These are phyloP conservation scores for Glomus cerebriforme DNA, from an alignment of 192 early-diverging fungal species.

Conservation along the genomic window DNA sequence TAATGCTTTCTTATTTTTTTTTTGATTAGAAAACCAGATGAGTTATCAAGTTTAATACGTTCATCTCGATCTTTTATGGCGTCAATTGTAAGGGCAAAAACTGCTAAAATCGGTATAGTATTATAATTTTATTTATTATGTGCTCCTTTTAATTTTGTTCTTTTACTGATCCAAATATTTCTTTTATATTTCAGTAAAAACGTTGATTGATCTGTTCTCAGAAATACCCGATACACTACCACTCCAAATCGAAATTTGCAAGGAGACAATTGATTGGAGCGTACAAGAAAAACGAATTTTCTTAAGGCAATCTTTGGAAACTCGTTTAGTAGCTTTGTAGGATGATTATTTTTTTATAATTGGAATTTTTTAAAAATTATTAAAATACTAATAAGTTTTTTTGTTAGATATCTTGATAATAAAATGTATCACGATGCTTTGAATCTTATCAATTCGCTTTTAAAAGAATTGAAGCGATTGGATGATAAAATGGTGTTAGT, in stretches of 20 bases:
- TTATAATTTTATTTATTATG: neutral
- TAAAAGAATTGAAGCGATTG: conserved; percentile 96
- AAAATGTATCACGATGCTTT: conserved; percentile 94
- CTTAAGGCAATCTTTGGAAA: conserved; percentile 94
- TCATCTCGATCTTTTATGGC: conserved; percentile 77
- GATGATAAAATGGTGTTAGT: conserved; percentile 99
- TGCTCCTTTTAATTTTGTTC: neutral
- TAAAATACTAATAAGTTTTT: neutral
- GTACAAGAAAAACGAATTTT: conserved; percentile 90
- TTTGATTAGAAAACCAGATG: conserved; percentile 63
- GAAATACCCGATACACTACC: conserved; percentile 85
- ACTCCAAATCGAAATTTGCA: conserved; percentile 91
- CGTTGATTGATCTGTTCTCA: conserved; percentile 82
- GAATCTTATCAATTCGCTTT: conserved; percentile 74
- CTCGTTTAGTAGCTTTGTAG: conserved; percentile 84
- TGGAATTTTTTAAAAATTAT: too few species aligned
- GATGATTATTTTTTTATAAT: too few species aligned
- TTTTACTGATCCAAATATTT: neutral
- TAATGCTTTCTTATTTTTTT: neutral
- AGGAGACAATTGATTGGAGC: conserved; percentile 94
- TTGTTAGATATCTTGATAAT: conserved; percentile 75
- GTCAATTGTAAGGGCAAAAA: conserved; percentile 92
- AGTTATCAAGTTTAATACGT: conserved; percentile 81
- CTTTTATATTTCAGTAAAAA: conserved; percentile 61
- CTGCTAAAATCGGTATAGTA: conserved; percentile 81